Conservation (phyloP, 495 filamentous ascomycete species). For the Cercophora samala region DNA sequence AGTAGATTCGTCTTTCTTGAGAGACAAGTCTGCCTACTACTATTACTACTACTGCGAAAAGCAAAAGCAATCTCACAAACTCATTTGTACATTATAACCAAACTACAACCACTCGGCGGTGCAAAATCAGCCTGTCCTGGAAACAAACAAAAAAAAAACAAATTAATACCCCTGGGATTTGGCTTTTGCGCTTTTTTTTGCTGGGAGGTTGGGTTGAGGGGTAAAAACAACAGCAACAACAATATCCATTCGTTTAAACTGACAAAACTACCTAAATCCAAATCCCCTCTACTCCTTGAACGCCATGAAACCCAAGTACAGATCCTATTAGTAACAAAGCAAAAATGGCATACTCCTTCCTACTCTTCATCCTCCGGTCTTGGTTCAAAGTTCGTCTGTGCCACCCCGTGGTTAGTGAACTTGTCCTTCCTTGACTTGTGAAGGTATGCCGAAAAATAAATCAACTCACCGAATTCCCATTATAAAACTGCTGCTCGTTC, state of each 20-base stretch:
- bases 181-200: not conserved
- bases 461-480: constrained; percentile 77
- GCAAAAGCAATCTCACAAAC: not conserved
- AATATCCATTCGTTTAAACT: not conserved
- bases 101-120: not conserved
- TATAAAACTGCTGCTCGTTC: constrained; percentile 68
- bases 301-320: not conserved
- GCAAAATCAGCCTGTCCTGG: not conserved
- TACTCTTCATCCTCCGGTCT: constrained; percentile 45
- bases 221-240: not conserved
- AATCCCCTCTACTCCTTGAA: not conserved
- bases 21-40: not conserved
- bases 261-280: not conserved
- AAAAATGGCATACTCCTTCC: constrained; percentile 10
- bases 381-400: constrained; percentile 72
- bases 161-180: not conserved
- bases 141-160: not conserved
- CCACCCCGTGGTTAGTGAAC: constrained; percentile 19
- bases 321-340: not conserved
- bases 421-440: not conserved
- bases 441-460: too few relatives aligned
- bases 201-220: not conserved
- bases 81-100: not conserved
- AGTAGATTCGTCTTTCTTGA: not conserved
- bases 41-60: too few relatives aligned